Conservation (phyloP, 768 basidiomycete species). For the Mycena kentingensis region DNA sequence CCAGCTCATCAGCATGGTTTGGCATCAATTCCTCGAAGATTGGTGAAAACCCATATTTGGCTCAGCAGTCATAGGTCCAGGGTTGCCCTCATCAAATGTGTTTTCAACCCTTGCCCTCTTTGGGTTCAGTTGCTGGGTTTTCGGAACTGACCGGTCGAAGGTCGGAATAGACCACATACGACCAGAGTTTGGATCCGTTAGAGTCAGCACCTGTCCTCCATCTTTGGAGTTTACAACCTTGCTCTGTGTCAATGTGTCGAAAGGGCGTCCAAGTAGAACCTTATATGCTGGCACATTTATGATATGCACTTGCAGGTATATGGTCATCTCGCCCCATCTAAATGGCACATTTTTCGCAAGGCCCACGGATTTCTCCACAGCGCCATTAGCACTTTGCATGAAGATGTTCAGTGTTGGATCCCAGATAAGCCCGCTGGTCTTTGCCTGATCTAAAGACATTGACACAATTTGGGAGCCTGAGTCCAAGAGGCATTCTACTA, state of each 20-base stretch:
- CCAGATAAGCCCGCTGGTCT: slow-evolving; percentile 10
- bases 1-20: not conserved
- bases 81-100: not conserved
- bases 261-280: slow-evolving; percentile 32
- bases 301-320: slow-evolving; percentile 33
- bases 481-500: slow-evolving; percentile 26
- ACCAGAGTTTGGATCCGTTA: slow-evolving; percentile 29
- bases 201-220: slow-evolving; percentile 23
- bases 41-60: not conserved
- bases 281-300: slow-evolving; percentile 26
- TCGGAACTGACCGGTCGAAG: no score
- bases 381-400: slow-evolving; percentile 31
- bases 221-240: slow-evolving; percentile 11
- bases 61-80: not conserved
- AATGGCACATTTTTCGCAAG: slow-evolving; percentile 31
- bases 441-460: no score
- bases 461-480: slow-evolving; percentile 32
- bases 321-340: slow-evolving; percentile 17
- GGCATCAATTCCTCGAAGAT: slow-evolving; percentile 8
- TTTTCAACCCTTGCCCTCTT: not conserved
- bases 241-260: slow-evolving; percentile 28
- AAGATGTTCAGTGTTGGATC: slow-evolving; percentile 22
- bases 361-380: slow-evolving; percentile 24
- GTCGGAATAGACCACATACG: not conserved
- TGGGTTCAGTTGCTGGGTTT: not conserved